Conservation (phyloP, 2,329 filamentous ascomycete species). For the Diaporthe sp. region DNA sequence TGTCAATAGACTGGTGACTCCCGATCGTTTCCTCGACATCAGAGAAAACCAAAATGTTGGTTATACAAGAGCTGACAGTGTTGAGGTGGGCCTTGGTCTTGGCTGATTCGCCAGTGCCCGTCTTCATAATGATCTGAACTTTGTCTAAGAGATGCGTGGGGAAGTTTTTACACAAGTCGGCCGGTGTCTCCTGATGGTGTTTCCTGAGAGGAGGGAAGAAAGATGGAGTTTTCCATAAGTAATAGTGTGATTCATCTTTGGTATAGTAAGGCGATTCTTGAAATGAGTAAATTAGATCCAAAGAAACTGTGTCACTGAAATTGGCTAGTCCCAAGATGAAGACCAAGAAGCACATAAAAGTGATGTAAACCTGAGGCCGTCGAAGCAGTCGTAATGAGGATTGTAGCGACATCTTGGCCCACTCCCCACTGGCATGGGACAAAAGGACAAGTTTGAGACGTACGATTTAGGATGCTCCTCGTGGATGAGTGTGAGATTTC, state of each 20-base stretch:
- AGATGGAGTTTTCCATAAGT: neutral
- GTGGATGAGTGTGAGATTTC: too few relatives aligned
- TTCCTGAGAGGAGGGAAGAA: neutral
- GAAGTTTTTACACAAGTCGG: neutral
- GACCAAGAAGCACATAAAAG: neutral
- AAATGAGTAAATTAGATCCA: neutral
- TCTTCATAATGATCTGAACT: neutral
- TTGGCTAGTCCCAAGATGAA: neutral
- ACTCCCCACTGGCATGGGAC: too few relatives aligned
- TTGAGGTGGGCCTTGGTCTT: slow-evolving; percentile 15
- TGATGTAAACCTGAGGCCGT: neutral
- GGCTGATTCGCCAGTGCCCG: neutral
- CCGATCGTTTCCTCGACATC: neutral
- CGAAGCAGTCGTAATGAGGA: neutral
- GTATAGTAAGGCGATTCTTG: neutral
- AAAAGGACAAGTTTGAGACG: neutral
- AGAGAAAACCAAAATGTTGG: neutral
- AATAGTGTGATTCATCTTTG: neutral
- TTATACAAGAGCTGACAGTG: slow-evolving; percentile 4
- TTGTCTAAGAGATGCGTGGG: neutral
- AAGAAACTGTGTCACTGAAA: neutral
- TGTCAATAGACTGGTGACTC: neutral
- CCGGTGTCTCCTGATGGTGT: neutral
- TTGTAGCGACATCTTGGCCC: neutral
- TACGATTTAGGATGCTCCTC: neutral